Percentiles rank a stretch among this genome's conserved stretches.
Conservation (phyloP, 2,329 filamentous ascomycete genomes). For the Chlorencoelia australis region DNA sequence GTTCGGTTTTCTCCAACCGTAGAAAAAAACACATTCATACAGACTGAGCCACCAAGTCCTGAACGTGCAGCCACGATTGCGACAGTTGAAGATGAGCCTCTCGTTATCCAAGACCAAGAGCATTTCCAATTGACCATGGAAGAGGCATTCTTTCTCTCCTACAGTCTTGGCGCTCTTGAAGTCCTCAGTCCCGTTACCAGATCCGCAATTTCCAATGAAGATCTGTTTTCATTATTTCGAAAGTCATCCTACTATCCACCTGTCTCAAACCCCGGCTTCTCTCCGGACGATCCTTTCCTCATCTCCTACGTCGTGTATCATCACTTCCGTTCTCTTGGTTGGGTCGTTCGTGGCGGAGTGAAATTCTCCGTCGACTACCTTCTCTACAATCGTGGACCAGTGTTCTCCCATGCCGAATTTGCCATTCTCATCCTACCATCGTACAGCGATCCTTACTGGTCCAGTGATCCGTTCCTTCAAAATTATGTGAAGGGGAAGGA, state of each 20-base stretch:
- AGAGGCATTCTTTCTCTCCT: conserved; percentile 84
- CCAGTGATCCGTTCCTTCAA: conserved; percentile 35
- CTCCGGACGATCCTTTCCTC: conserved; percentile 75
- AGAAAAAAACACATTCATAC: conserved; percentile 51
- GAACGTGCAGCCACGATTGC: conserved; percentile 10
- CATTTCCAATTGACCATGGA: conserved; percentile 87
- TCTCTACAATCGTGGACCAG: conserved; percentile 86
- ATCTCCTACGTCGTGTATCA: conserved; percentile 86
- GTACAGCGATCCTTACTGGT: conserved; percentile 68
- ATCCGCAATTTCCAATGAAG: conserved; percentile 37
- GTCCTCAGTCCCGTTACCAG: conserved; percentile 44
- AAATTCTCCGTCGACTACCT: conserved; percentile 95
- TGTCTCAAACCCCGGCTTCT: conserved; percentile 34
- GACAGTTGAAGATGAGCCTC: conserved; percentile 14
- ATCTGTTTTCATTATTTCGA: conserved; percentile 56
- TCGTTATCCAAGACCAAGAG: conserved; percentile 49
- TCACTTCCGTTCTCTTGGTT: conserved; percentile 89
- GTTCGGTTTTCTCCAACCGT: conserved; percentile 62
- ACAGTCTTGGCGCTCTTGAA: conserved; percentile 64
- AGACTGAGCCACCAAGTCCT: conserved; percentile 32
- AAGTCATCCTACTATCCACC: conserved; percentile 61
- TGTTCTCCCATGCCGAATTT: conserved; percentile 93
- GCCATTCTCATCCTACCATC: conserved; percentile 76
- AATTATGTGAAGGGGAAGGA: conserved; percentile 41
- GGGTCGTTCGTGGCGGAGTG: conserved; percentile 84